Evolutionary conservation across 176 grass and related monocot species (phyloP), one percentile per base, ranked within the genome.

Genomic region (Rhynchospora breviuscula): DNA sequence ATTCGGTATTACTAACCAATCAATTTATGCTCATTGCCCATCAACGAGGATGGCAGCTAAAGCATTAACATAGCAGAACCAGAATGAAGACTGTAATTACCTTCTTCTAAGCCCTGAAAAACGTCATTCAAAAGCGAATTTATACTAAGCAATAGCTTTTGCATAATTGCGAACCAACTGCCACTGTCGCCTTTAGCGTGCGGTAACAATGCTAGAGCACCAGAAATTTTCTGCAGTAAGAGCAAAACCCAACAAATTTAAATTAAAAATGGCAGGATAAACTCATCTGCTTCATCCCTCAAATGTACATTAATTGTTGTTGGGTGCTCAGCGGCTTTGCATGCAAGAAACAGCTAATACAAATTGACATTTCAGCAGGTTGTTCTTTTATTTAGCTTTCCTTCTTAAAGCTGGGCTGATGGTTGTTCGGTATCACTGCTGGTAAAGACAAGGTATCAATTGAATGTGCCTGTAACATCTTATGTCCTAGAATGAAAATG

Each of bases 31-130:
- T 23, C 51, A 46, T 71, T 57, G 23, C 15, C 73, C 33, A 57
- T 57, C 25, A 78, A 78, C 13, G 15, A 17, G 49, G 23, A 57
- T 78, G 49, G 73, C 48, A 78, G 13, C 23, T 12, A 78, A 54
- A 57, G 0, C 23, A 57, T 57, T 70, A 9, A 18, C 23, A 78
- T 78, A 54, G 13, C 22, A 56, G 51, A 77, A 21, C 73, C 23
- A 17, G 22, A 17, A 78, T 57, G 29, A 0, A 78, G 49, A 78
- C 14, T 57, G 33, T 7, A 78, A 15, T 57, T 93, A 93, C 92
- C 91, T 80, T 92, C 92, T 94, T 94, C 92, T 67, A 98, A 86
- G 80, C 91, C 91, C 52, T 89, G 18, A 53, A 98, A 93, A 70
- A 89, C 86, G 86, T 98, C 91, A 78, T 90, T 86, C 76, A 98